Base-by-base conservation (phyloP, 139 green algal species). In the Eudorina sp. region DNA sequence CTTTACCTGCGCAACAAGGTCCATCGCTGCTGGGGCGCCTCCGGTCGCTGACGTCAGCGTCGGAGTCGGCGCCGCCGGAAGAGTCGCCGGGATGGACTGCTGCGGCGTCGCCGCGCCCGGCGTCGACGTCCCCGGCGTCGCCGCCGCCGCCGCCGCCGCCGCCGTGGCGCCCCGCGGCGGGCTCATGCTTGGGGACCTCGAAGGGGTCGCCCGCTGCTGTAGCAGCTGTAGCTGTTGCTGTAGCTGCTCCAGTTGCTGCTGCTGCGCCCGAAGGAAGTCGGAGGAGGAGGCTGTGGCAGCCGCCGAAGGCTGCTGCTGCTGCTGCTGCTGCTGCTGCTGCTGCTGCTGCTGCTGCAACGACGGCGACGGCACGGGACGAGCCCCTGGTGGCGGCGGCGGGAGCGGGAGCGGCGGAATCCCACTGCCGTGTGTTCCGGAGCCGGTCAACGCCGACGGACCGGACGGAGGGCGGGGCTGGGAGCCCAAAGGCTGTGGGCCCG, bases 141-240 rank as follows among this genome's bases (percentile, higher is more conserved):
- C 70, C 34, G 6, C 70, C 34, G 38, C 70, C 13, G 70, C 70
- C 34, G 21, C 69, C 53, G 31, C 70, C 34, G 70, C 38, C 13
- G 13, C 70, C 6, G 43, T 29, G 6, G 70, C 7, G 6, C 70
- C 21, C 11, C n/a, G 70, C 70, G 23, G 23, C 3, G 70, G 36
- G 70, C 62, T 38, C 6, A 72, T 38, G 21, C 38, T 38, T 3
- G 62, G 16, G 27, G 21, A 34, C 62, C 62, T 23, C 55, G 55
- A 40, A 6, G 70, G 14, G 21, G 41, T 55, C 70, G 19, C 5
- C 70, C 6, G 16, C 40, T 36, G 70, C 38, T 53, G 38, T 34
- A 48, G 66, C 66, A n/a, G 64, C 69, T 77, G 69, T 53, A 53
- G 69, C 40, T 58, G 2, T 36, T 79, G 70, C 70, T 58, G 70